Evolutionary conservation across 805 yeast species (phyloP).

Genomic region (Wickerhamomyces alni): DNA sequence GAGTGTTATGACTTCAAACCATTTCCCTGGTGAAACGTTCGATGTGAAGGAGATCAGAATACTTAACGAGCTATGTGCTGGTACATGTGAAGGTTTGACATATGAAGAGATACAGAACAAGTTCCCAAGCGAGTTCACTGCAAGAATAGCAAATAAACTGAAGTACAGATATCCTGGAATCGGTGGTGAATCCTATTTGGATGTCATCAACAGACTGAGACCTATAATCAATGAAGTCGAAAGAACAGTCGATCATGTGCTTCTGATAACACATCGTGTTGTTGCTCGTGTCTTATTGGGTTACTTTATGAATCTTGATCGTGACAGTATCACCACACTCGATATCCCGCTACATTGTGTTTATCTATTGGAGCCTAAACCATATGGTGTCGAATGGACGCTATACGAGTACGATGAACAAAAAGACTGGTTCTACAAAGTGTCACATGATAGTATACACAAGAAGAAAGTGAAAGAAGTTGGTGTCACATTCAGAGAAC

Average conservation of each 20-base stretch:
- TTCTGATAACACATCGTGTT: constrained; percentile 84
- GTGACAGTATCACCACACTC: constrained; percentile 77
- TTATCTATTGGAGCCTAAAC: constrained; percentile 85
- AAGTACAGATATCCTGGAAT: constrained; percentile 92
- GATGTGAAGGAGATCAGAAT: constrained; percentile 85
- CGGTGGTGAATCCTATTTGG: constrained; percentile 94
- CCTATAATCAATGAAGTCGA: constrained; percentile 92
- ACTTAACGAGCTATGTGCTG: constrained; percentile 92
- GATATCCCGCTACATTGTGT: constrained; percentile 93
- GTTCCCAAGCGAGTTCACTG: constrained; percentile 73
- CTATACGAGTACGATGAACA: constrained; percentile 81
- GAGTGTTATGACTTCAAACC: constrained; percentile 70
- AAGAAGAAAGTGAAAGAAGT: constrained; percentile 57
- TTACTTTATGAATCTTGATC: constrained; percentile 77
- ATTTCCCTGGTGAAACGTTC: constrained; percentile 67
- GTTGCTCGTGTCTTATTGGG: constrained; percentile 84
- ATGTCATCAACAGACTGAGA: constrained; percentile 83
- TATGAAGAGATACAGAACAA: constrained; percentile 73
- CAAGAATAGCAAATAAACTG: constrained; percentile 72
- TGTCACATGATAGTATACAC: constrained; percentile 37
- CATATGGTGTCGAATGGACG: constrained; percentile 93
- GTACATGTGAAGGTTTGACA: constrained; percentile 88
- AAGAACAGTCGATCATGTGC: constrained; percentile 79
- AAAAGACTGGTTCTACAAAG: constrained; percentile 70
- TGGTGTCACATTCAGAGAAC: constrained; percentile 61